Evolutionary conservation across 2,329 filamentous ascomycete genomes (phyloP).

Genomic region (Aspergillus sp.): DNA sequence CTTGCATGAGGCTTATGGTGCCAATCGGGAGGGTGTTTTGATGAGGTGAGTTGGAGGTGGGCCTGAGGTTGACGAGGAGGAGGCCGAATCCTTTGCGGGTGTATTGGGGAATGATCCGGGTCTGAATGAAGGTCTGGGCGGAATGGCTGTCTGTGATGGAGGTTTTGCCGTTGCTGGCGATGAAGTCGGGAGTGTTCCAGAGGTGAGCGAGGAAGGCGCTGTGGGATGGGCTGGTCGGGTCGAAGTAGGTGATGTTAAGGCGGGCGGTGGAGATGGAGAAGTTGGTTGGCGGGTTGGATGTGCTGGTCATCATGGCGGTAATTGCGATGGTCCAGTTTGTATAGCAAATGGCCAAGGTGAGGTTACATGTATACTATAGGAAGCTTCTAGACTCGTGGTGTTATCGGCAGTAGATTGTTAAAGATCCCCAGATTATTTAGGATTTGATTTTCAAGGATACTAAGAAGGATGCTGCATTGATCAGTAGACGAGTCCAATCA

Average conservation of each 20-base stretch:
- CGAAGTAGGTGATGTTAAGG: conserved; percentile 21
- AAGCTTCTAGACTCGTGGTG: too few species aligned
- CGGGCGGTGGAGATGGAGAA: conserved; percentile 20
- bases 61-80: background rate
- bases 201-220: conserved; percentile 20
- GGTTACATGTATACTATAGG: too few species aligned
- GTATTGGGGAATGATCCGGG: background rate
- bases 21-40: background rate
- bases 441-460: too few species aligned
- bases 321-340: background rate
- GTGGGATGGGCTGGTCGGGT: conserved; percentile 16
- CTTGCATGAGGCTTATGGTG: background rate
- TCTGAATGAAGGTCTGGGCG: background rate
- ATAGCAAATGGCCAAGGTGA: too few species aligned
- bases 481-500: too few species aligned
- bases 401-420: too few species aligned
- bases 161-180: conserved; percentile 17
- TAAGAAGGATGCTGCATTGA: too few species aligned
- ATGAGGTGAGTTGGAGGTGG: background rate
- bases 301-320: background rate
- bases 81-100: background rate
- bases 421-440: too few species aligned
- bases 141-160: conserved; percentile 11
- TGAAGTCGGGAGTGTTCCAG: conserved; percentile 25
- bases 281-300: background rate